Base-by-base conservation (phyloP, 768 basidiomycete genomes). In the Mrakia hoshinonis region DNA sequence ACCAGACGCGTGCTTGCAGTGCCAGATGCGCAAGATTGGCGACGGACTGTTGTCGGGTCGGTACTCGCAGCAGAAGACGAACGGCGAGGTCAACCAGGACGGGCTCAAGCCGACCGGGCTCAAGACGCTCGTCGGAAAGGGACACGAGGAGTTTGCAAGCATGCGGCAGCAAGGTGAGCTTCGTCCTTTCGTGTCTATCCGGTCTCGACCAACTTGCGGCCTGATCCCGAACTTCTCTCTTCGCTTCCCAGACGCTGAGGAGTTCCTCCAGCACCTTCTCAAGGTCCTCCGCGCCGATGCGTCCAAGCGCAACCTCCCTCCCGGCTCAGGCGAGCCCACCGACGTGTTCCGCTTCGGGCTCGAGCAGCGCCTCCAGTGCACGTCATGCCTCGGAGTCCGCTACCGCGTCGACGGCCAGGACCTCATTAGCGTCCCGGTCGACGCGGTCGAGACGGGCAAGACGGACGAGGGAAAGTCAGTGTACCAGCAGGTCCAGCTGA, bases 1-100 rank as follows among this genome's bases (percentile, higher is more conserved):
- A 90, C 1, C 92, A 92, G 0, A 90, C 0, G 83, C 85, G 18
- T 97, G 95, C 75, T 81, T 97, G n/a, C 91, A 95, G 77, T 96
- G 96, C 79, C 94, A 98, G 80, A 87, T 98, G 85, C 82, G 84
- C 77, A 99, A 98, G 79, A 79, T 98, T 47, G 89, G 88, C 1
- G 93, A 98, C 76, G 96, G 96, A 11, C 84, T 99, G 5, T 80
- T 97, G 58, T 93, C 91, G 29, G 95, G 96, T 12, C 86, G 95
- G 24, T 98, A 97, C 78, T 88, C 92, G 1, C 75, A 83, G 83
- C 67, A 12, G 77, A 62, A 62, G 87, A 11, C 85, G 79, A 39
- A 64, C 20, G 34, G 58, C 26, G 51, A 46, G 46, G 69, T 62
- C 67, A 54, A 47, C 4, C 95, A 98, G 77, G 85, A 85, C 29